phyloP scores from a whole-genome alignment of 1,139 yeast genomes.

The Debaryomyces robertsiae region DNA sequence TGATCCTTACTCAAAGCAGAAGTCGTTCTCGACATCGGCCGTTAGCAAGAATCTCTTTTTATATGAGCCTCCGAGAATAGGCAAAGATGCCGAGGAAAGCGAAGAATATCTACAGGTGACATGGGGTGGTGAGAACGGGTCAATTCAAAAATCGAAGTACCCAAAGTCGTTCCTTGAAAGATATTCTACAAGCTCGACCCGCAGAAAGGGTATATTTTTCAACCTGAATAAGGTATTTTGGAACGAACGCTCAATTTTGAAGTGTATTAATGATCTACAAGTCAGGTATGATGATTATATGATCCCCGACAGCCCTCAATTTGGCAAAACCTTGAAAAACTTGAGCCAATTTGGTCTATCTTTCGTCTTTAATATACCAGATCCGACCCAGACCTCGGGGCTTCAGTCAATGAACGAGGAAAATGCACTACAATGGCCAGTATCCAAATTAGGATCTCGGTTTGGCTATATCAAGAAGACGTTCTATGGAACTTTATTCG shows the following conservation, averaged over 20 bases:
- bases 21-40: slow-evolving; percentile 64
- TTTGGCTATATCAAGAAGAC: slow-evolving; percentile 76
- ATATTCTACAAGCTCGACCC: slow-evolving; percentile 38
- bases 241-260: slow-evolving; percentile 30
- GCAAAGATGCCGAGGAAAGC: slow-evolving; percentile 17
- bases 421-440: slow-evolving; percentile 43
- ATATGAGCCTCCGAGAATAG: slow-evolving; percentile 29
- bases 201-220: slow-evolving; percentile 37
- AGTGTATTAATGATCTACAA: slow-evolving; percentile 23
- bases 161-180: slow-evolving; percentile 49
- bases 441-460: slow-evolving; percentile 51
- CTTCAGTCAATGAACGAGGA: slow-evolving; percentile 27
- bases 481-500: slow-evolving; percentile 74
- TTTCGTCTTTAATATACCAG: slow-evolving; percentile 57
- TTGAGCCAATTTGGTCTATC: slow-evolving; percentile 63
- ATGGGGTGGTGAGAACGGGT: slow-evolving; percentile 58
- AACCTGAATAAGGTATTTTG: slow-evolving; percentile 42
- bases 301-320: slow-evolving; percentile 29
- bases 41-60: slow-evolving; percentile 31
- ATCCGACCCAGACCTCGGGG: slow-evolving; percentile 21
- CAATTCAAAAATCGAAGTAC: slow-evolving; percentile 39
- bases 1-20: slow-evolving; percentile 62
- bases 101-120: slow-evolving; percentile 42
- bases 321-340: slow-evolving; percentile 45
- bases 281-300: slow-evolving; percentile 49